Evolutionary conservation across 2,329 filamentous ascomycete species (phyloP).

Genomic region (Sporothrix brunneoviolacea): DNA sequence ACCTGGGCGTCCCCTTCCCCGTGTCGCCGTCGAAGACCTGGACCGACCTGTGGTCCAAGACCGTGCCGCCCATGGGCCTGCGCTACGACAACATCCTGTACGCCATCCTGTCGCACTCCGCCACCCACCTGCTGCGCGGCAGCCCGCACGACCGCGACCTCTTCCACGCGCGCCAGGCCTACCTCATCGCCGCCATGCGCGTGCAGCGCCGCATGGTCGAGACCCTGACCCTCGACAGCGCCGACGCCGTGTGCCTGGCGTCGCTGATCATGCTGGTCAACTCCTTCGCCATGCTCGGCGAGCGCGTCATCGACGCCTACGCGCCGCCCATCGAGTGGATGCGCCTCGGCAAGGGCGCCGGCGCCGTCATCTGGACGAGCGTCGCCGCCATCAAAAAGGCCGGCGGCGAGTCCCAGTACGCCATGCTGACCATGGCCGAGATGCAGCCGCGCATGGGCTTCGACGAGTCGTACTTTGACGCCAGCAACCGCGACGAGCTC

Average conservation of each 20-base stretch:
- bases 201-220: slow-evolving; percentile 23
- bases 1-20: slow-evolving; percentile 16
- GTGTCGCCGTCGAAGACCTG: slow-evolving; percentile 18
- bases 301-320: slow-evolving; percentile 22
- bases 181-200: slow-evolving; percentile 22
- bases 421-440: slow-evolving; percentile 17
- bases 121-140: slow-evolving; percentile 20
- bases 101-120: slow-evolving; percentile 21
- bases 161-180: slow-evolving; percentile 22
- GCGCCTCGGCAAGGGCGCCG: slow-evolving; percentile 19
- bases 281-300: slow-evolving; percentile 23
- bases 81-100: slow-evolving; percentile 22
- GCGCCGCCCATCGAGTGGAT: slow-evolving; percentile 22
- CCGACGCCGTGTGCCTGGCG: slow-evolving; percentile 22
- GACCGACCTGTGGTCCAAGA: slow-evolving; percentile 18
- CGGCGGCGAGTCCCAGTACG: slow-evolving; percentile 14
- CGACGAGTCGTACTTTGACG: slow-evolving; percentile 23
- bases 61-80: slow-evolving; percentile 20
- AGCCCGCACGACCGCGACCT: slow-evolving; percentile 18
- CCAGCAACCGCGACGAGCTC: slow-evolving; percentile 19
- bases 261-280: slow-evolving; percentile 22
- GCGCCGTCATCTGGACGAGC: slow-evolving; percentile 23
- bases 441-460: slow-evolving; percentile 20
- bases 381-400: slow-evolving; percentile 18
- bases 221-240: slow-evolving; percentile 19